Evolutionary conservation across 805 yeast genomes (phyloP), one percentile per base, ranked within the genome.

Genomic region (Candida incommunis): DNA sequence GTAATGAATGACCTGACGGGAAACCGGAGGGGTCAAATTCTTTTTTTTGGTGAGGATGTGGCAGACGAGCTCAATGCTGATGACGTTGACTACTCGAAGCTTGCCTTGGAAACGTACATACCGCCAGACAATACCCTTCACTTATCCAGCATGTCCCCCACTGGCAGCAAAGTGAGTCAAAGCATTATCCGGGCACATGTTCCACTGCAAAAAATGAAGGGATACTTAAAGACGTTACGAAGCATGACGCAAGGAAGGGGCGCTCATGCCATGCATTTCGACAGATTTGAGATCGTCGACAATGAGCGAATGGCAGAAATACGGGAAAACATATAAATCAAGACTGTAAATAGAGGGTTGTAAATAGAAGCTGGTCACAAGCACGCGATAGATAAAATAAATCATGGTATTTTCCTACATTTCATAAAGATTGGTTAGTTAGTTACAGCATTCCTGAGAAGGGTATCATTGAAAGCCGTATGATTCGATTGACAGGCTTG

Each of bases 231-330:
- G 9, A 75, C 74, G 49, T 65, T 92, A 41, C 66, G 97, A 54
- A 80, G 92, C 29, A 65, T 87, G 53, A 88, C 96, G 0, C 87
- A 86, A 56, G 98, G 98, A 1, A 70, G 95, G 40, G 95, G 88
- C 2, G 73, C 78, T 2, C 87, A 83, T 60, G 76, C 77, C 48
- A 84, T 90, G 95, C 71, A 74, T 13, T 82, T 80, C 51, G 61
- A 68, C 34, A 83, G 86, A 2, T 86, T 86, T 82, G 76, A 78
- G 51, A 65, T 31, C n/a, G 37, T 18, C 7, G 37, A 31, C 18
- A 7, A 31, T 18, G 37, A 31, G 9, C 11, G 37, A 13, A 9
- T 31, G 20, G 37, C 37, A 11, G 37, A 31, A 16, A 31, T 31
- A 11, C 18, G 18, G 13, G 18, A 31, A 7, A 11, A 22, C 26